phyloP scores from a whole-genome alignment of 441 rosid genomes.

The Syzygium syzygioides region DNA sequence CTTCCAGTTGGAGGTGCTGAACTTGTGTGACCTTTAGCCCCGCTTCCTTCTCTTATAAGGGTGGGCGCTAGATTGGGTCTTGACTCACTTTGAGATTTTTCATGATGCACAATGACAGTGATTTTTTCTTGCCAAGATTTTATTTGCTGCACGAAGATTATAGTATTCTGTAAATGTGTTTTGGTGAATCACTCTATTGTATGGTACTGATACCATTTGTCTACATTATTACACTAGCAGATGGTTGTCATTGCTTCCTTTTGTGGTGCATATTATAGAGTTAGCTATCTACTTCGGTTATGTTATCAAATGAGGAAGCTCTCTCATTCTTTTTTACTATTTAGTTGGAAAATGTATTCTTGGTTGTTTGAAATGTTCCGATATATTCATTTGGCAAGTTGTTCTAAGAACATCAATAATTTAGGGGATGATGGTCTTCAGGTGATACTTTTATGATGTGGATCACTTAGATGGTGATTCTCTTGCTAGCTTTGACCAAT shows the following conservation, averaged over 20 bases:
- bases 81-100: background rate
- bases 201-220: background rate
- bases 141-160: background rate
- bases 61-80: background rate
- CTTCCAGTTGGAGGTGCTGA: slow-evolving; percentile 69
- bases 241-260: background rate
- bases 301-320: background rate
- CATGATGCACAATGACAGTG: background rate
- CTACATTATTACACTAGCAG: background rate
- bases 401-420: background rate
- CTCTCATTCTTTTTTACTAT: background rate
- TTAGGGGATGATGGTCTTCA: background rate
- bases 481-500: background rate
- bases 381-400: background rate
- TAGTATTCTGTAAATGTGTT: background rate
- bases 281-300: background rate
- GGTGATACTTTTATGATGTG: background rate
- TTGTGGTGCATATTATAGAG: background rate
- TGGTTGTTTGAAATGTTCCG: background rate
- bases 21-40: slow-evolving; percentile 28
- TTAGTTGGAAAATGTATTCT: background rate
- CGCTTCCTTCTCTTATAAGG: background rate
- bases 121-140: background rate
- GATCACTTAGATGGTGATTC: background rate
- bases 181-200: background rate